Base-by-base conservation (phyloP, 192 early-diverging fungal genomes). In the Entomortierella beljakovae region DNA sequence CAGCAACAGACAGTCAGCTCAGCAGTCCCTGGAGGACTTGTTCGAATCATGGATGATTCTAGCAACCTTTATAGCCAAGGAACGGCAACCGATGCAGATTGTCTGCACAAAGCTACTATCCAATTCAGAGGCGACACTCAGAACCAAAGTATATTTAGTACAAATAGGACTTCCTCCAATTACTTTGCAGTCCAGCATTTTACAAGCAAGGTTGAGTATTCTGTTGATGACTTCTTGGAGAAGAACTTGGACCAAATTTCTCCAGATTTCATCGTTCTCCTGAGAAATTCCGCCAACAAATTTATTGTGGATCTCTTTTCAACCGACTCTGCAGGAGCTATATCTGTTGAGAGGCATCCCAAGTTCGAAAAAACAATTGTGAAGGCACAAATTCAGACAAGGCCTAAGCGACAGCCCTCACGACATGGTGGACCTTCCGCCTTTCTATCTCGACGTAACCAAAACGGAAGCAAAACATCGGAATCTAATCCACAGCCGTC, bases 211-310 rank as follows among this genome's bases (percentile, higher is more conserved):
- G 88, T 97, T 18, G 87, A 89, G 63, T 98, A 98, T 79, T 89
- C 91, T n/a, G 83, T 92, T 32, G 88, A 90, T 42, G 86, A 86
- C 31, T 95, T 98, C 70, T 68, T 92, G 68, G 91, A 92, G 48
- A 90, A 89, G 73, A 97, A 96, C 84, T 53, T 89, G 67, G 81
- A 86, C 72, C 86, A 92, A 75, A 61, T 90, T 33, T 84, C 92
- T 43, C 85, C 92, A 6, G 96, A 99, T 76, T 96, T 97, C 77
- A 88, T 96, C 31, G 86, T 90, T 40, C 83, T 98, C 40, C 88
- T 97, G 70, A 81, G 88, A 33, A 82, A 85, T 40, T 88, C 91
- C 25, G 89, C 88, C 62, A 95, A 94, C 81, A 71, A 72, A 7
- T 95, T 97, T 71, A 82, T 96, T 29, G 87, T 87, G 23, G 82